A percentile compares a stretch with the other conserved stretches of the same genome.
Conservation (phyloP, 176 grass and related monocot genomes). For the Aechmea fasciata region DNA sequence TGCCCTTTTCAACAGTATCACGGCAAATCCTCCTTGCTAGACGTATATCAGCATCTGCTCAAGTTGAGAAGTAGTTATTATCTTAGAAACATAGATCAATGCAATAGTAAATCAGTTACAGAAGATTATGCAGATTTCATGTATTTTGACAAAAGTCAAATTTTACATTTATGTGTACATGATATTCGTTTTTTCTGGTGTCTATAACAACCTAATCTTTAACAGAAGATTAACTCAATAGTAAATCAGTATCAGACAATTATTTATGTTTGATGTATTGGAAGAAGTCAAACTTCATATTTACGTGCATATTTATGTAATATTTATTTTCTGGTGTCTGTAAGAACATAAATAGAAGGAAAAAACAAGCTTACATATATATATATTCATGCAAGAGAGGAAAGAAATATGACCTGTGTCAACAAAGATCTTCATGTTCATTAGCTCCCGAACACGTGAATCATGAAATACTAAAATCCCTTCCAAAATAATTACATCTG, state of each 20-base stretch:
- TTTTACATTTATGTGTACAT: background rate
- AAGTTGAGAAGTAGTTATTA: background rate
- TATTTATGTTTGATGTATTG: too few species aligned
- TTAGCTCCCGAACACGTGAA: conserved; percentile 63
- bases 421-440: conserved; percentile 99
- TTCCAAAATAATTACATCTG: conserved; percentile 96
- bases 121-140: too few species aligned
- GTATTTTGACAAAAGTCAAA: too few species aligned
- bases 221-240: too few species aligned
- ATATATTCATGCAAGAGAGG: background rate
- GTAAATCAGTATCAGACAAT: too few species aligned
- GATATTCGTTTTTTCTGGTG: background rate
- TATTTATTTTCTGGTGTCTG: background rate
- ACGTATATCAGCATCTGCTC: conserved; percentile 79
- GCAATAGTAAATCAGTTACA: background rate
- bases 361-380: background rate
- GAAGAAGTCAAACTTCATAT: too few species aligned
- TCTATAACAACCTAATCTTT: too few species aligned
- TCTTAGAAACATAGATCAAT: background rate
- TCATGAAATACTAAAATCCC: conserved; percentile 96
- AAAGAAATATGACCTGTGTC: conserved; percentile 60
- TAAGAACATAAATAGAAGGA: background rate
- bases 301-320: too few species aligned
- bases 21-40: conserved; percentile 74
- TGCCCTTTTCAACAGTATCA: conserved; percentile 88